Conservation (phyloP, 768 basidiomycete genomes). For the Lentinus tigrinus region DNA sequence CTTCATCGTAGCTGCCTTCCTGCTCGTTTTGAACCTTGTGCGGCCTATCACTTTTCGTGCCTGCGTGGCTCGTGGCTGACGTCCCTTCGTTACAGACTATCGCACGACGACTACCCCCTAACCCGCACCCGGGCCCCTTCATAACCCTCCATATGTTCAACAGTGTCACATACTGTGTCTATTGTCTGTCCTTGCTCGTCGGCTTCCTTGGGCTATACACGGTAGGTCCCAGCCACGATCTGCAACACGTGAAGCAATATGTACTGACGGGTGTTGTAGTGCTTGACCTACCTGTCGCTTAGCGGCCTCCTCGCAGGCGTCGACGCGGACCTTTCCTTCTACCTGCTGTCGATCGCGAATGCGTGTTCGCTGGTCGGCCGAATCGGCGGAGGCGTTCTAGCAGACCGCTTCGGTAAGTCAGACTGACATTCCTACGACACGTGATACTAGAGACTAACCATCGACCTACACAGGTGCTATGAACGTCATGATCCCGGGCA, state of each 20-base stretch:
- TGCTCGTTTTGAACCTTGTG: constrained; percentile 8
- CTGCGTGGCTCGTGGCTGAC: too few relatives aligned
- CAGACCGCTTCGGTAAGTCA: constrained; percentile 37
- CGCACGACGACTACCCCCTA: constrained; percentile 51
- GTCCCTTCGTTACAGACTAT: constrained; percentile 19
- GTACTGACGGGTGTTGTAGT: neutral
- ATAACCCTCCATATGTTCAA: constrained; percentile 59
- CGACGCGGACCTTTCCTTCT: constrained; percentile 51
- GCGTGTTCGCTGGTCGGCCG: constrained; percentile 64
- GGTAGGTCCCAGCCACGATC: constrained; percentile 29
- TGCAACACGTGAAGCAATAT: neutral
- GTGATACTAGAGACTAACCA: neutral
- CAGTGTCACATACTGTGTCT: constrained; percentile 52
- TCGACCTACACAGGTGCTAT: constrained; percentile 46
- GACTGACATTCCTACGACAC: neutral
- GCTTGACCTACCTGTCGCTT: constrained; percentile 56
- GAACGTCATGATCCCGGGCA: constrained; percentile 69
- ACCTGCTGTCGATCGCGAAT: constrained; percentile 68
- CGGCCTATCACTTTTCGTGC: neutral
- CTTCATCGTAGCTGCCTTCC: constrained; percentile 2
- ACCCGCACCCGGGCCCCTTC: constrained; percentile 53
- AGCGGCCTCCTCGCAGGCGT: constrained; percentile 54
- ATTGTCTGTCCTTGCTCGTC: constrained; percentile 54
- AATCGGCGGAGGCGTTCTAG: constrained; percentile 48
- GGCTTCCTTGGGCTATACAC: constrained; percentile 73